Evolutionary conservation across 2,329 filamentous ascomycete species (phyloP).

Genomic region (Biscogniauxia marginata): DNA sequence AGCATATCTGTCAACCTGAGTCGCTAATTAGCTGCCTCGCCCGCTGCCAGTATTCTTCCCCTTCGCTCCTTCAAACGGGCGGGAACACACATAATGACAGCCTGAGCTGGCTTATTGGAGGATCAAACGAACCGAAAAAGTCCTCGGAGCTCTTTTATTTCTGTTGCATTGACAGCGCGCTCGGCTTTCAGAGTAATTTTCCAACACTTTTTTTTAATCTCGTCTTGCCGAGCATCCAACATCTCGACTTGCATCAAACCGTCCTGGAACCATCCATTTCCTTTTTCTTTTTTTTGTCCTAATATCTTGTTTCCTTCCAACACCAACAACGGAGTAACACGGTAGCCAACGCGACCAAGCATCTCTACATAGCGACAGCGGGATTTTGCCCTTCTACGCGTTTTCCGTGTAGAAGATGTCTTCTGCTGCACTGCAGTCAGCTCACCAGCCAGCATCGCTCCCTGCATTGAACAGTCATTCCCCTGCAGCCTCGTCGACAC

Average conservation of each 20-base stretch:
- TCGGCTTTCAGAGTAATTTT: not conserved
- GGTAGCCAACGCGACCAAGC: slow-evolving; percentile 1
- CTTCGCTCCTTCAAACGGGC: slow-evolving; percentile 10
- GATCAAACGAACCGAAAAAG: slow-evolving; percentile 20
- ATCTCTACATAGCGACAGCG: not conserved
- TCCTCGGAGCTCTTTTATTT: slow-evolving; percentile 11
- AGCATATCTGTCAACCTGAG: slow-evolving; percentile 18
- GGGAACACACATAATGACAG: slow-evolving; percentile 22
- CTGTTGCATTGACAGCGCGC: not conserved
- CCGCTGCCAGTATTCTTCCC: slow-evolving; percentile 16
- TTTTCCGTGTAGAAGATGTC: slow-evolving; percentile 53
- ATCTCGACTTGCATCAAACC: slow-evolving; percentile 10
- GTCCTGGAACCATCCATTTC: slow-evolving; percentile 7
- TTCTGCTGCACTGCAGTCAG: slow-evolving; percentile 62
- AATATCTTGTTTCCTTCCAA: not conserved
- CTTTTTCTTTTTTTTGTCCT: slow-evolving; percentile 1
- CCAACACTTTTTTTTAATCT: not conserved
- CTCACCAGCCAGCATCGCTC: slow-evolving; percentile 51
- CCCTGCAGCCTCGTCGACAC: slow-evolving; percentile 46
- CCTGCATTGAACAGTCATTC: slow-evolving; percentile 46
- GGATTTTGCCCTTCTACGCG: slow-evolving; percentile 21
- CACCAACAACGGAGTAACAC: not conserved
- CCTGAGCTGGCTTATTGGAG: slow-evolving; percentile 23
- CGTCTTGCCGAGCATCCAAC: slow-evolving; percentile 2
- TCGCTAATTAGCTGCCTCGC: slow-evolving; percentile 22